Percentiles rank a stretch among this genome's conserved stretches.
These are phyloP conservation scores for Earliella scabrosa DNA, from an alignment of 1,284 basidiomycete species.

Conservation along the genomic window DNA sequence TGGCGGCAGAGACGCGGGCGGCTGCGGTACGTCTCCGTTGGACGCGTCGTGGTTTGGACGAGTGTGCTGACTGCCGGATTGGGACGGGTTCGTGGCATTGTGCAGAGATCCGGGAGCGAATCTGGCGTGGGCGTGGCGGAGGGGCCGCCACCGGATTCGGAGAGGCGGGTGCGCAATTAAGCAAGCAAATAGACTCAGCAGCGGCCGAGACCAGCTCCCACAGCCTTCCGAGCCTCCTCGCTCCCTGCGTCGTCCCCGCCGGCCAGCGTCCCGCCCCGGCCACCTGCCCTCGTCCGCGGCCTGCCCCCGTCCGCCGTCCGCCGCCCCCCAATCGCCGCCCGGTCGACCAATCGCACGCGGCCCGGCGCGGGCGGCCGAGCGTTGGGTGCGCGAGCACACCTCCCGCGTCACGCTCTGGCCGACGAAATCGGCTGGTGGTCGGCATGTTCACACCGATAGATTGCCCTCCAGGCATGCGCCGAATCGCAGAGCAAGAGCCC, in stretches of 20 bases:
- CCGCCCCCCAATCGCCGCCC: neutral
- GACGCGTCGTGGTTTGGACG: neutral
- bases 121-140: constrained; percentile 10
- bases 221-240: too few relatives aligned
- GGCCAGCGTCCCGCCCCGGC: too few relatives aligned
- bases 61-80: constrained; percentile 11
- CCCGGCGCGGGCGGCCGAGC: too few relatives aligned
- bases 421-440: constrained; percentile 16
- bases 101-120: neutral
- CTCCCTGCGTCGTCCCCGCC: too few relatives aligned
- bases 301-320: too few relatives aligned
- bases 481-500: constrained; percentile 8
- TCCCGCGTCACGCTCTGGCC: too few relatives aligned
- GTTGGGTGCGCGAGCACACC: too few relatives aligned
- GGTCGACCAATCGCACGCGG: neutral
- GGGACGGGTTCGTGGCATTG: constrained; percentile 3
- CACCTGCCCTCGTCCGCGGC: too few relatives aligned
- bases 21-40: neutral
- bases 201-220: constrained; percentile 2
- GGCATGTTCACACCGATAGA: too few relatives aligned
- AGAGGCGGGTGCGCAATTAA: neutral
- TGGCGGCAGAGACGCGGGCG: neutral
- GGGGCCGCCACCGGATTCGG: neutral
- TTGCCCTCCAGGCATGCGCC: constrained; percentile 7
- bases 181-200: constrained; percentile 13